phyloP scores from a whole-genome alignment of 345 rosid species.

The Carallia pectinifolia region DNA sequence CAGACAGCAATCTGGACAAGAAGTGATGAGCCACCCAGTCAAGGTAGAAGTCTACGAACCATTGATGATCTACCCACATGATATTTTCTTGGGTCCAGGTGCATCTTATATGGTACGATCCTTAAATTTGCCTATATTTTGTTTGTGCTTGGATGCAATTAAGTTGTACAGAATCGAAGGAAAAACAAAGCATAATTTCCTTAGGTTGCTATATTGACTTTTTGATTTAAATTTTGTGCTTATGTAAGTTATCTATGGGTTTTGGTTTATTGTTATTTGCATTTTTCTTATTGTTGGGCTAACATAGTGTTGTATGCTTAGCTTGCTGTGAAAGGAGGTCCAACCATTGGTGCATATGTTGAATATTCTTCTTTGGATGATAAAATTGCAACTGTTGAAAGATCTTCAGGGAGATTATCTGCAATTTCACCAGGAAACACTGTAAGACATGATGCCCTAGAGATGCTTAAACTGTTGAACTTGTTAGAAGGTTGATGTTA shows the following conservation, averaged over 20 bases:
- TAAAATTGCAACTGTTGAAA: conserved; percentile 53
- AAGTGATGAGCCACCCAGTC: conserved; percentile 63
- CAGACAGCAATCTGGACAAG: conserved; percentile 76
- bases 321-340: conserved; percentile 85
- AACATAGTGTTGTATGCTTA: conserved; percentile 25
- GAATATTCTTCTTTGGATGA: conserved; percentile 60
- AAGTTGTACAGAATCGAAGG: background rate
- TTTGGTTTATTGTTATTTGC: conserved; percentile 8
- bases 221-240: background rate
- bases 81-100: conserved; percentile 82
- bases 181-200: background rate
- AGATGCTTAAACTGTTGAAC: conserved; percentile 10
- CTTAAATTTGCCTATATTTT: background rate
- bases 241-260: background rate
- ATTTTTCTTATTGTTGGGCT: conserved; percentile 5
- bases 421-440: conserved; percentile 86
- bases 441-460: conserved; percentile 44
- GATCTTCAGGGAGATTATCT: conserved; percentile 56
- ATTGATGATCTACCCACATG: conserved; percentile 67
- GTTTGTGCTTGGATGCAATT: background rate
- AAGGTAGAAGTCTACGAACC: conserved; percentile 86
- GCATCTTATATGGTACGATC: conserved; percentile 74
- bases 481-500: background rate
- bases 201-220: conserved; percentile 1
- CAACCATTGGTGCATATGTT: conserved; percentile 63